Evolutionary conservation across 1,139 yeast genomes (phyloP).

Genomic region (Arxiozyma slooffiae): DNA sequence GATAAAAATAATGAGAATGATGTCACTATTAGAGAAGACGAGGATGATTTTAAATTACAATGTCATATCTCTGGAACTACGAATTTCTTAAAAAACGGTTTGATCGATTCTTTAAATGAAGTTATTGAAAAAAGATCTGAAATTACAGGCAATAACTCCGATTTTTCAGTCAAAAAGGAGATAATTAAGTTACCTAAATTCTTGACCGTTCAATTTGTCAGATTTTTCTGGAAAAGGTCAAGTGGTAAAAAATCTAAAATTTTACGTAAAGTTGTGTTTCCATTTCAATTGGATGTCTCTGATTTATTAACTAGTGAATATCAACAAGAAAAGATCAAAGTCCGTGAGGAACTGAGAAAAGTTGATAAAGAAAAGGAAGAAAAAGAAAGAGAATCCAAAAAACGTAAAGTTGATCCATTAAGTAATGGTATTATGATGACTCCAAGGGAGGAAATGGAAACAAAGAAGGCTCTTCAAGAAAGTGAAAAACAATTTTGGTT

Average conservation of each 20-base stretch:
- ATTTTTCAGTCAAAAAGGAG: slow-evolving; percentile 56
- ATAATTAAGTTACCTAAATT: slow-evolving; percentile 79
- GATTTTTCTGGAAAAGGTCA: slow-evolving; percentile 94
- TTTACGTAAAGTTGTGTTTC: slow-evolving; percentile 86
- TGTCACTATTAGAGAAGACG: slow-evolving; percentile 47
- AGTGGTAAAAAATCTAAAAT: slow-evolving; percentile 86
- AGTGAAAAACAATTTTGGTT: slow-evolving; percentile 33
- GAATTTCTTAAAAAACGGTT: slow-evolving; percentile 82
- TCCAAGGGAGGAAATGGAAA: slow-evolving; percentile 30
- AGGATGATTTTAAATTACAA: slow-evolving; percentile 59
- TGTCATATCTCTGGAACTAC: slow-evolving; percentile 84
- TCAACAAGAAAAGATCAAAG: slow-evolving; percentile 53
- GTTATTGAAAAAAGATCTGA: slow-evolving; percentile 68
- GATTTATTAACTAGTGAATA: slow-evolving; percentile 75
- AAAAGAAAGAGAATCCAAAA: slow-evolving; percentile 65
- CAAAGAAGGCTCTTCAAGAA: slow-evolving; percentile 29
- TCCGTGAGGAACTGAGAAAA: slow-evolving; percentile 69
- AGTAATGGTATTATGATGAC: slow-evolving; percentile 29
- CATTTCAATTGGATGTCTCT: slow-evolving; percentile 80
- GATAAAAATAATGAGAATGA: slow-evolving; percentile 46
- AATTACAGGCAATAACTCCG: slow-evolving; percentile 58
- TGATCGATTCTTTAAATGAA: slow-evolving; percentile 65
- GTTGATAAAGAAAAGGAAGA: slow-evolving; percentile 70
- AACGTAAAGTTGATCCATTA: slow-evolving; percentile 40
- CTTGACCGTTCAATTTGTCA: slow-evolving; percentile 81